These are phyloP conservation scores for Coemansia guatemalensis DNA, from an alignment of 192 early-diverging fungal genomes.

Conservation along the genomic window DNA sequence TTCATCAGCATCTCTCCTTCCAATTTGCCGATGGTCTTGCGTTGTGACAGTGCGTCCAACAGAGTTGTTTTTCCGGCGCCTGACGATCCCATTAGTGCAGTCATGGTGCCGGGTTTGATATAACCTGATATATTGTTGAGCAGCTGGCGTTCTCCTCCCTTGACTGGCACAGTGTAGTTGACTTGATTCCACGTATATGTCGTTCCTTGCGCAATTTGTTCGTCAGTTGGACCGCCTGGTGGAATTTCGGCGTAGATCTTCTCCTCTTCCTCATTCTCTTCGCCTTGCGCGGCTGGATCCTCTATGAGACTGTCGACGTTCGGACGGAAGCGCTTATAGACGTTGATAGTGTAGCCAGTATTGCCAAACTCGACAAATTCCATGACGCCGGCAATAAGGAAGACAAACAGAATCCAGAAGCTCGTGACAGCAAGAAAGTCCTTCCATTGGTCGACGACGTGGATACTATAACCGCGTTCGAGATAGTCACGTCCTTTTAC, in stretches of 20 bases:
- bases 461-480: constrained; percentile 52
- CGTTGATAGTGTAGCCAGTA: constrained; percentile 44
- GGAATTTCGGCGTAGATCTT: constrained; percentile 11
- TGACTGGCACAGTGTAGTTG: constrained; percentile 68
- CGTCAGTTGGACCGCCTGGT: constrained; percentile 34
- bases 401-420: constrained; percentile 38
- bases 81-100: constrained; percentile 66
- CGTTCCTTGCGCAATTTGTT: constrained; percentile 52
- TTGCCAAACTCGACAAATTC: constrained; percentile 55
- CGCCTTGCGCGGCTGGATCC: constrained; percentile 23
- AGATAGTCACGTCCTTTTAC: constrained; percentile 66
- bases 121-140: constrained; percentile 64
- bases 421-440: constrained; percentile 57
- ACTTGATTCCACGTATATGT: constrained; percentile 67
- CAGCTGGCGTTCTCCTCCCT: constrained; percentile 62
- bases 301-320: constrained; percentile 40
- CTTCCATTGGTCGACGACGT: constrained; percentile 57
- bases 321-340: constrained; percentile 25
- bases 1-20: constrained; percentile 66
- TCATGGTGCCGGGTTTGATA: constrained; percentile 70
- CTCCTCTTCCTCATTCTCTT: constrained; percentile 17
- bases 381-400: constrained; percentile 50
- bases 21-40: constrained; percentile 65
- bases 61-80: constrained; percentile 74
- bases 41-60: constrained; percentile 66